These are phyloP conservation scores for Dactylellina leptospora DNA, from an alignment of 2,329 filamentous ascomycete genomes.

Conservation along the genomic window DNA sequence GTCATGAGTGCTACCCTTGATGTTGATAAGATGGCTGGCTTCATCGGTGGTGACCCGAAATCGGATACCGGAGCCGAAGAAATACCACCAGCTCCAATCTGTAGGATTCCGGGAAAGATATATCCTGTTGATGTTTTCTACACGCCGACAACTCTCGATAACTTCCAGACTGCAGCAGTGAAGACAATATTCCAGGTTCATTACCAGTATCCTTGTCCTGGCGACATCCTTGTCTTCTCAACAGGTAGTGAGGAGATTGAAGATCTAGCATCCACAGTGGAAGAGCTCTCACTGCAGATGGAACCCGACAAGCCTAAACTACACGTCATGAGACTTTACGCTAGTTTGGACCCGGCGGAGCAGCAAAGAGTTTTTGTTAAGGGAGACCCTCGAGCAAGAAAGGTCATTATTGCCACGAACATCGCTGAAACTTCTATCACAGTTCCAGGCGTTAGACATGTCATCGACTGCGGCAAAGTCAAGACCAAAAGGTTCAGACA, in stretches of 20 bases:
- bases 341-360: slow-evolving; percentile 83
- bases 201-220: slow-evolving; percentile 85
- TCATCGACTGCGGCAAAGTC: slow-evolving; percentile 90
- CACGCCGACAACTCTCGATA: slow-evolving; percentile 75
- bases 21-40: slow-evolving; percentile 77
- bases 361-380: slow-evolving; percentile 88
- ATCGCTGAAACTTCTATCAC: slow-evolving; percentile 99
- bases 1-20: slow-evolving; percentile 98
- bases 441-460: slow-evolving; percentile 88
- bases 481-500: slow-evolving; percentile 93
- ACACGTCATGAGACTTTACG: slow-evolving; percentile 81
- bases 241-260: slow-evolving; percentile 95
- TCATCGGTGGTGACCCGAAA: slow-evolving; percentile 67
- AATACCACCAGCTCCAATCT: slow-evolving; percentile 59
- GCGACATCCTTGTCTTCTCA: slow-evolving; percentile 90
- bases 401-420: slow-evolving; percentile 91
- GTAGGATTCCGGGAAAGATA: slow-evolving; percentile 84
- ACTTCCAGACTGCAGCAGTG: slow-evolving; percentile 82
- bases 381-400: slow-evolving; percentile 74
- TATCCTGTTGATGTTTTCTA: slow-evolving; percentile 83
- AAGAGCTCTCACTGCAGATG: slow-evolving; percentile 78
- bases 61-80: slow-evolving; percentile 24
- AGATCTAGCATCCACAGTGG: slow-evolving; percentile 77
- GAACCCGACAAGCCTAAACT: slow-evolving; percentile 63
- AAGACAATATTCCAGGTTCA: slow-evolving; percentile 88